Conservation (phyloP, 2,329 filamentous ascomycete species). For the Pseudogymnoascus sp. region DNA sequence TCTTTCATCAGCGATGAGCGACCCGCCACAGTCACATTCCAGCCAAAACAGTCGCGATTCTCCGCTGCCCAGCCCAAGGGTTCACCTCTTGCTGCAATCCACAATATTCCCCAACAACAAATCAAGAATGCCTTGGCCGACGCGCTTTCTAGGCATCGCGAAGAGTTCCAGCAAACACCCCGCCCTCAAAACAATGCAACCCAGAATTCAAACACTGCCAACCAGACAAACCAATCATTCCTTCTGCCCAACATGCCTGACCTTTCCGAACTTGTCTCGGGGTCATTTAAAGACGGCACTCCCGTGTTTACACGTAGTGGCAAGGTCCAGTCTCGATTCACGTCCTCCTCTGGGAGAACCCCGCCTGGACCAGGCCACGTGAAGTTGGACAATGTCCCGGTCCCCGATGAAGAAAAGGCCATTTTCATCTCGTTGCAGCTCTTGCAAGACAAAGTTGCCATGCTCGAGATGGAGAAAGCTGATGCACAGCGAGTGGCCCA, state of each 20-base stretch:
- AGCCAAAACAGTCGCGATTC: constrained; percentile 49
- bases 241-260: constrained; percentile 53
- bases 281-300: constrained; percentile 29
- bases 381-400: constrained; percentile 44
- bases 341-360: constrained; percentile 35
- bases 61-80: constrained; percentile 34
- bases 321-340: constrained; percentile 47
- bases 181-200: constrained; percentile 22
- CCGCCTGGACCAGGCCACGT: constrained; percentile 33
- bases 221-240: constrained; percentile 50
- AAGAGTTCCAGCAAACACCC: constrained; percentile 15
- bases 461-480: constrained; percentile 48
- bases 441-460: constrained; percentile 48
- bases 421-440: constrained; percentile 53
- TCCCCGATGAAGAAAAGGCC: constrained; percentile 55
- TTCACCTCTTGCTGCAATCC: constrained; percentile 33
- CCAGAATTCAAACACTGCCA: constrained; percentile 34
- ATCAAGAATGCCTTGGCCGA: constrained; percentile 13
- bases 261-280: constrained; percentile 53
- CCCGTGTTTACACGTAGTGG: constrained; percentile 42
- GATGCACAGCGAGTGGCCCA: constrained; percentile 42
- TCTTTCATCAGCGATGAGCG: constrained; percentile 44
- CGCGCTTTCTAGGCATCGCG: constrained; percentile 4
- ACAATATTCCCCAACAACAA: constrained; percentile 15
- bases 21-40: constrained; percentile 33